Conservation (phyloP, 2,329 filamentous ascomycete species). For the Cercospora sesami region DNA sequence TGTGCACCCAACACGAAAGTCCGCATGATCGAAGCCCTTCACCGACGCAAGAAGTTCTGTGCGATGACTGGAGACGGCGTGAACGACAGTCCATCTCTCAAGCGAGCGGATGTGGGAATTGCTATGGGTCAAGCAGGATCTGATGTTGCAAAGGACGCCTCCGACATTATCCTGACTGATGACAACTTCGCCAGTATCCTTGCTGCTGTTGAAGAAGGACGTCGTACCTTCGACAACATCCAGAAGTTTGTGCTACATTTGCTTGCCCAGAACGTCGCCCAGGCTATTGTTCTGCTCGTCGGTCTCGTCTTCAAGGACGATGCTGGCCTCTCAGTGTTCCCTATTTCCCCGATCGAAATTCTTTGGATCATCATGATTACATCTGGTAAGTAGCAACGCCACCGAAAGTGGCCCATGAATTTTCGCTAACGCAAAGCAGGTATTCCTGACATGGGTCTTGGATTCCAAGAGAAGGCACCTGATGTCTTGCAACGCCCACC, state of each 20-base stretch:
- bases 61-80: constrained; percentile 90
- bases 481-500: constrained; percentile 81
- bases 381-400: constrained; percentile 54
- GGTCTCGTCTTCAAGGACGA: constrained; percentile 79
- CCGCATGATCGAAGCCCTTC: constrained; percentile 85
- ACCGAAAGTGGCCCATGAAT: background rate
- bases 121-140: constrained; percentile 84
- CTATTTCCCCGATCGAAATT: constrained; percentile 80
- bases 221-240: constrained; percentile 85
- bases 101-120: constrained; percentile 80
- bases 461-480: constrained; percentile 71
- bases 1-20: constrained; percentile 86
- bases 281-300: constrained; percentile 77
- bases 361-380: constrained; percentile 94
- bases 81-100: constrained; percentile 80
- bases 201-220: constrained; percentile 76
- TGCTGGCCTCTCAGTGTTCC: constrained; percentile 74
- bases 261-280: constrained; percentile 93
- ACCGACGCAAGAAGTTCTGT: constrained; percentile 72
- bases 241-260: constrained; percentile 86
- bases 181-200: constrained; percentile 89
- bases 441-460: constrained; percentile 83
- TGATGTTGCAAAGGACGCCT: constrained; percentile 80
- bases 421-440: constrained; percentile 1
- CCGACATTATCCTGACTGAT: constrained; percentile 81